Evolutionary conservation across 306 rosid genomes (phyloP).

Genomic region (Hippophae tibetana): DNA sequence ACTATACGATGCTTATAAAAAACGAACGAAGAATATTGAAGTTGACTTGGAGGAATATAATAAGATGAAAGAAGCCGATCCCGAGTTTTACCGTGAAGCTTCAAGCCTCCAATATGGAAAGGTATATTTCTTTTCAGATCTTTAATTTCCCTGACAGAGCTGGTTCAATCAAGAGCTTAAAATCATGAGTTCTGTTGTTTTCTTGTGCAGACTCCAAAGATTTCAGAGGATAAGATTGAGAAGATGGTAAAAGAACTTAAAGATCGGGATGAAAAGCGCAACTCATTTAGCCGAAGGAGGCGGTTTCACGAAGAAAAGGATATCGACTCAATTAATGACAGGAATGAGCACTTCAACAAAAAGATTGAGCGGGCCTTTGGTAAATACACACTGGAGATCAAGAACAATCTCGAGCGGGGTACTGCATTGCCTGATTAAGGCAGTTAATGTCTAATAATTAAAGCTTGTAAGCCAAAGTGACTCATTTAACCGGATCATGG

Average conservation of each 20-base stretch:
- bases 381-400: conserved; percentile 89
- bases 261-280: conserved; percentile 69
- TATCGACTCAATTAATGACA: conserved; percentile 91
- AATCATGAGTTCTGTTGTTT: conserved; percentile 15
- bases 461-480: too few relatives aligned
- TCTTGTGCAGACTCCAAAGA: conserved; percentile 56
- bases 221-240: conserved; percentile 75
- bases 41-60: conserved; percentile 73
- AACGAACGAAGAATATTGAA: conserved; percentile 66
- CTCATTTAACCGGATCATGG: too few relatives aligned
- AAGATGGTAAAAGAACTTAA: conserved; percentile 91
- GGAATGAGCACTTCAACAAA: conserved; percentile 95
- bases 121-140: conserved; percentile 32
- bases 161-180: conserved; percentile 5
- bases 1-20: conserved; percentile 78
- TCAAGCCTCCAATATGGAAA: conserved; percentile 94
- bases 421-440: conserved; percentile 88
- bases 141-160: conserved; percentile 1
- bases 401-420: conserved; percentile 97
- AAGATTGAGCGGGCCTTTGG: conserved; percentile 99
- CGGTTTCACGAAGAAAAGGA: conserved; percentile 90
- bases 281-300: conserved; percentile 84
- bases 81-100: conserved; percentile 97
- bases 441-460: background rate
- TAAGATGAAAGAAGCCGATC: conserved; percentile 92